phyloP scores from a whole-genome alignment of 306 rosid genomes.

The Begonia loranthoides region DNA sequence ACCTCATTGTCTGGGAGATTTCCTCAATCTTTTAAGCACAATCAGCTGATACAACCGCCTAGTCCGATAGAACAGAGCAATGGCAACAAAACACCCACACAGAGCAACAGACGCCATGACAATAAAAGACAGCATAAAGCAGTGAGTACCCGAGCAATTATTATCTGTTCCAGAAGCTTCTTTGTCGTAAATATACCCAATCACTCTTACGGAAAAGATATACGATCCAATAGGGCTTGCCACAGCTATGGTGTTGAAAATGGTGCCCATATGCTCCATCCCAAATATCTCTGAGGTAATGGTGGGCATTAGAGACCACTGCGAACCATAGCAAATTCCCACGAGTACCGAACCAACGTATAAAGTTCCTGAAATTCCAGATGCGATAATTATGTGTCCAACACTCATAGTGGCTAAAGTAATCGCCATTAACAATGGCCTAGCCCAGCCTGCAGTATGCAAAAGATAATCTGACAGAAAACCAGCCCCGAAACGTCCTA shows the following conservation, averaged over 20 bases:
- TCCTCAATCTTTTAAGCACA: conserved; percentile 32
- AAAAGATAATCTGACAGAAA: conserved; percentile 61
- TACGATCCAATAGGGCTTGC: conserved; percentile 83
- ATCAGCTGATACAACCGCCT: conserved; percentile 39
- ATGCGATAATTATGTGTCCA: conserved; percentile 56
- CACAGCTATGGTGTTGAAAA: conserved; percentile 66
- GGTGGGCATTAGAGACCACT: conserved; percentile 93
- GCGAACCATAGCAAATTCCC: conserved; percentile 77
- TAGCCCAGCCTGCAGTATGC: conserved; percentile 52
- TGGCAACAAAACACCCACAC: conserved; percentile 43
- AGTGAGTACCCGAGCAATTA: conserved; percentile 47
- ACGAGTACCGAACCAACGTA: conserved; percentile 64
- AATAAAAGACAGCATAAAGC: conserved; percentile 60
- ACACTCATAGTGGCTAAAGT: conserved; percentile 40
- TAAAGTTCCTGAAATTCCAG: conserved; percentile 57
- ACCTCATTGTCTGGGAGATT: conserved; percentile 7
- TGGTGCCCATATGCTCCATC: conserved; percentile 71
- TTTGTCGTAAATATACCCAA: conserved; percentile 62
- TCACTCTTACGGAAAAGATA: conserved; percentile 61
- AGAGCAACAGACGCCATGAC: conserved; percentile 55
- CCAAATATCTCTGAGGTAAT: conserved; percentile 80
- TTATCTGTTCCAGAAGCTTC: conserved; percentile 29
- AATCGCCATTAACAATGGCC: conserved; percentile 49
- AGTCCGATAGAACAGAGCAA: conserved; percentile 50
- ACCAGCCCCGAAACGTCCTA: conserved; percentile 87